Evolutionary conservation across 2,329 filamentous ascomycete genomes (phyloP).

Genomic region (Cytospora paraplurivora): DNA sequence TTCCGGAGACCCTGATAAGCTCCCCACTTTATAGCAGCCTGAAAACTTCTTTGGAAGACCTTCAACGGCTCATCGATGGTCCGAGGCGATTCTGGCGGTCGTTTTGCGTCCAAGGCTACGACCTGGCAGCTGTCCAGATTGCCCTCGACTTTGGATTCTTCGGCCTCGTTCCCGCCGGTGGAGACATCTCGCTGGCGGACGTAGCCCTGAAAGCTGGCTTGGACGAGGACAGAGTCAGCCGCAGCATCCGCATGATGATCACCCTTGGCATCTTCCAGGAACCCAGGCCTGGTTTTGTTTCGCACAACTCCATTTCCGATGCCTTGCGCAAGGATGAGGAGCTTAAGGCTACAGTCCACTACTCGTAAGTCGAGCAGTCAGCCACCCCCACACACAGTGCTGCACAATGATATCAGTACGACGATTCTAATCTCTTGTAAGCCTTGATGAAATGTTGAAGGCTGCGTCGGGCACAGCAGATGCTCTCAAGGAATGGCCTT

Average conservation of each 20-base stretch:
- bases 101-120: constrained; percentile 24
- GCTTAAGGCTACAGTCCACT: constrained; percentile 19
- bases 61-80: neutral
- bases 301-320: neutral
- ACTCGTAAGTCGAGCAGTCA: too few species aligned
- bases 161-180: constrained; percentile 29
- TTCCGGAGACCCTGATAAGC: too few species aligned
- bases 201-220: neutral
- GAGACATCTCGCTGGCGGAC: constrained; percentile 21
- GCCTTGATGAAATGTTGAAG: constrained; percentile 36
- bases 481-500: constrained; percentile 30
- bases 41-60: neutral
- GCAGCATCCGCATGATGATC: neutral
- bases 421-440: neutral
- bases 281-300: neutral
- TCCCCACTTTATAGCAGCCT: neutral
- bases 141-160: constrained; percentile 37
- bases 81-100: neutral
- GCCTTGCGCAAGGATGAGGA: neutral
- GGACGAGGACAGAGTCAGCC: neutral
- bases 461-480: constrained; percentile 29
- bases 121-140: constrained; percentile 33
- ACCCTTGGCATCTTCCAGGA: neutral
- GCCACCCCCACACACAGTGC: too few species aligned
- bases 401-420: too few species aligned